Evolutionary conservation across 2,329 filamentous ascomycete genomes (phyloP).

Genomic region (Epicoccum sorghinum): DNA sequence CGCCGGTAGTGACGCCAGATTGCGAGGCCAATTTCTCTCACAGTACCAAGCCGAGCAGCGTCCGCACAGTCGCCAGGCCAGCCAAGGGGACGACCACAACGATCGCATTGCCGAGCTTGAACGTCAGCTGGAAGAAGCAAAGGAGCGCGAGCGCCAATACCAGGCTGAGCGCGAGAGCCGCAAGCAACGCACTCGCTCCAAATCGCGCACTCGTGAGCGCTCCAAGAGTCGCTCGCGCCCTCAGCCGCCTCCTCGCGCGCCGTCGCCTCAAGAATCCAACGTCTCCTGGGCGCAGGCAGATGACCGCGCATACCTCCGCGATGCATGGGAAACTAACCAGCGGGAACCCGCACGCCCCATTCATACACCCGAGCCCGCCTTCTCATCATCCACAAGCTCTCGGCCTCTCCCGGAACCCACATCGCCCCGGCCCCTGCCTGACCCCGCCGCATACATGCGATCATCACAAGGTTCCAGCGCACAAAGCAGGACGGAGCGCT

Average conservation of each 20-base stretch:
- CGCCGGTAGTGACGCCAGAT: conserved; percentile 66
- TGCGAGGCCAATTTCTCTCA: conserved; percentile 84
- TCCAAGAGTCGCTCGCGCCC: conserved; percentile 45
- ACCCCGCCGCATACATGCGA: conserved; percentile 41
- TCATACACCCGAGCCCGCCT: conserved; percentile 28
- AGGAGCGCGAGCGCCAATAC: conserved; percentile 70
- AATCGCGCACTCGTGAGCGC: conserved; percentile 42
- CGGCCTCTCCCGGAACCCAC: conserved; percentile 42
- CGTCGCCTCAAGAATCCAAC: conserved; percentile 57
- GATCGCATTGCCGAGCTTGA: conserved; percentile 82
- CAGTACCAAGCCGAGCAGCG: conserved; percentile 79
- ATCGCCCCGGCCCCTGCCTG: conserved; percentile 39
- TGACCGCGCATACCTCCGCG: conserved; percentile 68
- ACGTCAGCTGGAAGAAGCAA: conserved; percentile 69
- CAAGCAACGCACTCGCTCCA: conserved; percentile 46
- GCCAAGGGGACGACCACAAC: conserved; percentile 54
- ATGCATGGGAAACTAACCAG: conserved; percentile 58
- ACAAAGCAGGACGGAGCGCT: conserved; percentile 62
- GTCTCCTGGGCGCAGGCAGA: conserved; percentile 68
- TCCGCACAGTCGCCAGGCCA: conserved; percentile 44
- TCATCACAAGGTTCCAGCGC: neutral
- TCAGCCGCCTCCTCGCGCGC: conserved; percentile 44
- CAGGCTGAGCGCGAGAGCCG: conserved; percentile 64
- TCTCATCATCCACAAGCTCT: conserved; percentile 22
- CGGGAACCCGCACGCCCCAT: conserved; percentile 40